Conservation (phyloP, 1,284 basidiomycete species). For the Sanghuangporus sanghuang region DNA sequence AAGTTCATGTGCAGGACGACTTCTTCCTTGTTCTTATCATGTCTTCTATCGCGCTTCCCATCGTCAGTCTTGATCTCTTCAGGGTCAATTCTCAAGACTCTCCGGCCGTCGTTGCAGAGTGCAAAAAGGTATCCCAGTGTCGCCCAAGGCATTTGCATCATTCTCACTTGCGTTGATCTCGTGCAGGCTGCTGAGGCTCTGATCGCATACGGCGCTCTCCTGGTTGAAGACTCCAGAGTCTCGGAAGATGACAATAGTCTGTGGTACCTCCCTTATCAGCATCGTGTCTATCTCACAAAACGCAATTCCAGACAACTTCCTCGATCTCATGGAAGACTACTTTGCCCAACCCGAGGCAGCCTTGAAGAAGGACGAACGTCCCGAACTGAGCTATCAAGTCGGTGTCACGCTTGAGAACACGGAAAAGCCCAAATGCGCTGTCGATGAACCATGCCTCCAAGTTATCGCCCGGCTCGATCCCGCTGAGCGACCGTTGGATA, state of each 20-base stretch:
- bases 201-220: slow-evolving; percentile 75
- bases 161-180: neutral
- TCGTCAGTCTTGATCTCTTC: slow-evolving; percentile 77
- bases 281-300: neutral
- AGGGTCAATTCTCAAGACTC: slow-evolving; percentile 44
- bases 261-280: slow-evolving; percentile 34
- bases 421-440: slow-evolving; percentile 85
- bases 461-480: slow-evolving; percentile 71
- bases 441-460: slow-evolving; percentile 66
- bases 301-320: slow-evolving; percentile 26
- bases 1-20: neutral
- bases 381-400: slow-evolving; percentile 74
- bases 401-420: slow-evolving; percentile 91
- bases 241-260: slow-evolving; percentile 71
- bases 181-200: slow-evolving; percentile 72
- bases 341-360: slow-evolving; percentile 65
- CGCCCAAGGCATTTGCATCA: neutral
- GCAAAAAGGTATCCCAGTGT: slow-evolving; percentile 45
- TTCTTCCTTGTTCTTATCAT: slow-evolving; percentile 18
- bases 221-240: slow-evolving; percentile 81
- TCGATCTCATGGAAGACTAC: slow-evolving; percentile 65
- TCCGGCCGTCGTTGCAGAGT: slow-evolving; percentile 49
- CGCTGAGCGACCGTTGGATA: slow-evolving; percentile 77
- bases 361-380: slow-evolving; percentile 72
- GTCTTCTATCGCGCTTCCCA: slow-evolving; percentile 44